These are phyloP conservation scores for Aspergillus sp. DNA, from an alignment of 2,329 filamentous ascomycete species.

Conservation along the genomic window DNA sequence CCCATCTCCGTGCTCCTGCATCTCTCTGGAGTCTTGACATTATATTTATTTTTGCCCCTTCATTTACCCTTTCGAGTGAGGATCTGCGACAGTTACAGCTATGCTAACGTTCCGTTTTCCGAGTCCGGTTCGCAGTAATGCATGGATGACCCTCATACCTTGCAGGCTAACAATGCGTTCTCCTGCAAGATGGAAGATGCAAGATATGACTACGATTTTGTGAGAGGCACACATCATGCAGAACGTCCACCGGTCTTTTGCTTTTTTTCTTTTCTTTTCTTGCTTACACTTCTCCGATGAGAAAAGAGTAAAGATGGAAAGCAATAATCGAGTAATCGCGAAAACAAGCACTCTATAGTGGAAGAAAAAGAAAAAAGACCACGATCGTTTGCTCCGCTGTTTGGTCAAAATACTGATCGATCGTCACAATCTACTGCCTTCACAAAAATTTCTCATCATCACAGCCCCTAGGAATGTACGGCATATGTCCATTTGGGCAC, in stretches of 20 bases:
- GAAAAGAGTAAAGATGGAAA: neutral
- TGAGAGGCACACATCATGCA: neutral
- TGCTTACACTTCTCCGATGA: neutral
- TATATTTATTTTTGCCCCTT: slow-evolving; percentile 3
- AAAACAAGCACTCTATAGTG: no score
- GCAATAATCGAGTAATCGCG: neutral
- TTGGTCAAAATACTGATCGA: neutral
- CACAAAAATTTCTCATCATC: slow-evolving; percentile 4
- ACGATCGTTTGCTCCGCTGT: neutral
- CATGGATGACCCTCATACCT: neutral
- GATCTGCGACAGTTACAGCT: neutral
- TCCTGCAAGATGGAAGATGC: neutral
- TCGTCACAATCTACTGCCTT: neutral
- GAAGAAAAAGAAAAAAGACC: neutral
- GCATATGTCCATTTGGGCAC: slow-evolving; percentile 1
- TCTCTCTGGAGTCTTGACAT: neutral
- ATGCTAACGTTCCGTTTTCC: neutral
- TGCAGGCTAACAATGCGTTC: neutral
- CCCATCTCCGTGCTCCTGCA: neutral
- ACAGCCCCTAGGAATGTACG: neutral
- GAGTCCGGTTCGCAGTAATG: neutral
- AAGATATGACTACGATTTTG: neutral
- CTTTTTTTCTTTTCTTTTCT: neutral
- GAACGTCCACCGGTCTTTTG: neutral
- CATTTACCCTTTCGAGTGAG: neutral